These are phyloP conservation scores for Ophiocordyceps camponoti-floridani DNA, from an alignment of 2,329 filamentous ascomycete species.

Conservation along the genomic window DNA sequence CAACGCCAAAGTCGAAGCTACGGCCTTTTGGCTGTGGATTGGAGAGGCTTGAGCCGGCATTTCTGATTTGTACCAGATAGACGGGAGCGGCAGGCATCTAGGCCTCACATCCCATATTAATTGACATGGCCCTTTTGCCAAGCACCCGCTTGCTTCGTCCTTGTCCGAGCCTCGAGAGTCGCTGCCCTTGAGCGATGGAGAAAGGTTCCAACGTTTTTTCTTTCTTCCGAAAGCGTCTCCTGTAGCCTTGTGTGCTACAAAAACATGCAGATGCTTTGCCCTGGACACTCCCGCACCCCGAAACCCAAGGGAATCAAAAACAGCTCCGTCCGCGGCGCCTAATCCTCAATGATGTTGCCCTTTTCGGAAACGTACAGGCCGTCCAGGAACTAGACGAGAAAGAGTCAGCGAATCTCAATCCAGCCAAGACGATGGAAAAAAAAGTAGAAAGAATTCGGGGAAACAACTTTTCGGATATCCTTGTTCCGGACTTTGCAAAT, in stretches of 20 bases:
- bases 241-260: constrained; percentile 32
- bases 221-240: constrained; percentile 20
- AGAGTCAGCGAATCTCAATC: constrained; percentile 7
- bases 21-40: not conserved
- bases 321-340: constrained; percentile 28
- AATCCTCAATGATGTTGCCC: constrained; percentile 74
- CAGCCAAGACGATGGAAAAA: not conserved
- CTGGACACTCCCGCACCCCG: constrained; percentile 35
- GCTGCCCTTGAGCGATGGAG: not conserved
- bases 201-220: constrained; percentile 6
- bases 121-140: not conserved
- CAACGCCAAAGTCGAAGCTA: not conserved
- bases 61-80: not conserved
- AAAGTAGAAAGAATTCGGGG: not conserved
- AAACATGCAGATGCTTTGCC: constrained; percentile 40
- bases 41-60: not conserved
- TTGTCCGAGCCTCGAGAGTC: constrained; percentile 2
- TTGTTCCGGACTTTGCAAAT: constrained; percentile 99
- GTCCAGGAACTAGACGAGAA: constrained; percentile 69
- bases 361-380: constrained; percentile 99
- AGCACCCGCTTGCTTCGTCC: not conserved
- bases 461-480: constrained; percentile 94
- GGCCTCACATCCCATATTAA: not conserved
- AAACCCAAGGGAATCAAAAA: constrained; percentile 43
- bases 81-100: constrained; percentile 1